Evolutionary conservation across 495 filamentous ascomycete genomes (phyloP), one percentile per base, ranked within the genome.

Genomic region (Alectoria sarmentosa): DNA sequence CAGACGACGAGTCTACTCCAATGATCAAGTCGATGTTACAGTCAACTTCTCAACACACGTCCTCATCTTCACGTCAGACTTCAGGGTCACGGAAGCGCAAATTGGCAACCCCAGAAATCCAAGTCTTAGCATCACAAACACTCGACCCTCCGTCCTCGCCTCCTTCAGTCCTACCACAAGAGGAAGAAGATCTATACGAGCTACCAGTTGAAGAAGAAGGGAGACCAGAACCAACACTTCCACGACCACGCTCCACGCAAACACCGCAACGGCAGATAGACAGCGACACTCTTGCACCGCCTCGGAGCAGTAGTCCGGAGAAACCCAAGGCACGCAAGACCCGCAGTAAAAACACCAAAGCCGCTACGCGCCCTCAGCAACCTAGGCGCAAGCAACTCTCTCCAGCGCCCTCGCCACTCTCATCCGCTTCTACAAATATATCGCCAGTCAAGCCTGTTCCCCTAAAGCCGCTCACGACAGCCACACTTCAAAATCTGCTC

Each of bases 1-100:
- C 86, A 0, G 81, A 87, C 49, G 84, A 85, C 71, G 85, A 88
- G 71, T 88, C 86, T 44, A 89, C 86, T 30, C 86, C 86, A 3
- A 70, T 88, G 26, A 58, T 66, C 46, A 66, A 65, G n/a, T 65
- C 68, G 7, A 41, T 62, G 28, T 39, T 55, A 23, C 46, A 62
- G 5, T 15, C 36, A 55, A 23, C 62, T 32, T 42, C 52, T 54
- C 62, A 65, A 21, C 59, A 58, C 13, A 60, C 55, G 30, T 59
- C 64, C 37, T 62, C 68, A 30, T 72, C 69, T 19, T 44, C 58
- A 56, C 59, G 65, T 26, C 52, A 62, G 23, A 58, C 41, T 5
- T 62, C 66, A 14, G 55, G 63, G 37, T 67, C 69, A 30, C 68
- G 70, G 15, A 72, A 72, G 54, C 68, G 70, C 36, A 72, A 72